These are phyloP conservation scores for Panicum miliaceum DNA, from an alignment of 176 grass and related monocot genomes.

Conservation along the genomic window DNA sequence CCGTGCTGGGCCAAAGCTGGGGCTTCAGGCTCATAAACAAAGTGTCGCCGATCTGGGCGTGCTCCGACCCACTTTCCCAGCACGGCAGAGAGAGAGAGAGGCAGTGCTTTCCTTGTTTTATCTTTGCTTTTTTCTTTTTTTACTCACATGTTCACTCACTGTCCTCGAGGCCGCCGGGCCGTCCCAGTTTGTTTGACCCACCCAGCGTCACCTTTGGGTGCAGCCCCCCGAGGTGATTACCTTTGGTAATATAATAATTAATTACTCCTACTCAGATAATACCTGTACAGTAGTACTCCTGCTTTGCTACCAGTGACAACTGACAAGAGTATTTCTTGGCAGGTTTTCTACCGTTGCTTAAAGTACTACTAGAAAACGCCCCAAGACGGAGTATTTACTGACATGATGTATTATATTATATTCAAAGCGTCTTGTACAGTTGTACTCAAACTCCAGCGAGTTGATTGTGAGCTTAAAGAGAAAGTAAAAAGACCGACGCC, in stretches of 20 bases:
- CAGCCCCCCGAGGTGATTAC: background rate
- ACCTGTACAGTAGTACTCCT: background rate
- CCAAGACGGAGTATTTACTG: background rate
- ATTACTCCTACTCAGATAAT: background rate
- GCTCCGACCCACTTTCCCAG: background rate
- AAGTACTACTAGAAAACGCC: background rate
- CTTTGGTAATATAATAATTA: background rate
- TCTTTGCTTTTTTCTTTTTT: background rate
- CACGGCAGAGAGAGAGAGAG: background rate
- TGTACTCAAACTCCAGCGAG: background rate
- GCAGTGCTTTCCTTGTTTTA: background rate
- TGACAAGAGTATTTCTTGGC: background rate
- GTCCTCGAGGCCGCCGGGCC: conserved; percentile 10
- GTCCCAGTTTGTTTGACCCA: conserved; percentile 32
- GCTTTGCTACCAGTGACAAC: too few relatives aligned
- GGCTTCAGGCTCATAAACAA: conserved; percentile 29
- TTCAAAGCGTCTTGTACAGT: too few relatives aligned
- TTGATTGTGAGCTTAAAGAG: background rate
- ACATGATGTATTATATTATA: too few relatives aligned
- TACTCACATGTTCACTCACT: conserved; percentile 27
- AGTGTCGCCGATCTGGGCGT: background rate
- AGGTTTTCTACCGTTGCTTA: background rate
- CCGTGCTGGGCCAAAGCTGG: conserved; percentile 12
- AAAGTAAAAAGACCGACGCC: too few relatives aligned
- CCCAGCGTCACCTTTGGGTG: background rate